Conservation (phyloP, 2,329 filamentous ascomycete species). For the Colletotrichum sp. region DNA sequence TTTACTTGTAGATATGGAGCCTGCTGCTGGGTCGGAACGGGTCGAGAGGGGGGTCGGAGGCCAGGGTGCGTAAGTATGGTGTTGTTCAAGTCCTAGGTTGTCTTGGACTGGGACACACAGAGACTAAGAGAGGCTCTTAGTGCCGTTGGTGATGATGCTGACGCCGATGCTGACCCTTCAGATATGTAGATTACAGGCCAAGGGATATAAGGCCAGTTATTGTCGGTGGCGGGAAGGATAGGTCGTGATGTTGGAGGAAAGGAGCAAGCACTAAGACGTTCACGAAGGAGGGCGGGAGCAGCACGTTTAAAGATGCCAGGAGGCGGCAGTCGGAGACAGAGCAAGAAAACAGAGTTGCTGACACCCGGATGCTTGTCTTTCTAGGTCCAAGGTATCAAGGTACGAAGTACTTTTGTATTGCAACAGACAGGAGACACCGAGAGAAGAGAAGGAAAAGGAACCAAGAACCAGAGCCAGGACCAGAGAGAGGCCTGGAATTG, state of each 20-base stretch:
- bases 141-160: background rate
- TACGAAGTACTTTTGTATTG: background rate
- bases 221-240: background rate
- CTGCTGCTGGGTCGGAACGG: background rate
- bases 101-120: background rate
- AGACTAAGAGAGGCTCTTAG: background rate
- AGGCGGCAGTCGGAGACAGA: background rate
- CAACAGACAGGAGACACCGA: background rate
- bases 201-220: background rate
- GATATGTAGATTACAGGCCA: background rate
- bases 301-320: background rate
- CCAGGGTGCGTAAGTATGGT: background rate
- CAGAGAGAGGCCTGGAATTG: background rate
- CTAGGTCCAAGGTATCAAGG: background rate
- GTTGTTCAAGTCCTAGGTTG: background rate
- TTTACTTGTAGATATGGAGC: slow-evolving; percentile 10
- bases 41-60: background rate
- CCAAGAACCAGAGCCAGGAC: background rate
- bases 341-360: background rate
- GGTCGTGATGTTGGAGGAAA: background rate
- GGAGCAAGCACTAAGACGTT: background rate
- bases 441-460: background rate
- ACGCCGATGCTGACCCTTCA: background rate
- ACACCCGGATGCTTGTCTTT: slow-evolving; percentile 2
- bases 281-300: background rate